Evolutionary conservation across 345 rosid genomes (phyloP).

Genomic region (Raphanus raphanistrum): DNA sequence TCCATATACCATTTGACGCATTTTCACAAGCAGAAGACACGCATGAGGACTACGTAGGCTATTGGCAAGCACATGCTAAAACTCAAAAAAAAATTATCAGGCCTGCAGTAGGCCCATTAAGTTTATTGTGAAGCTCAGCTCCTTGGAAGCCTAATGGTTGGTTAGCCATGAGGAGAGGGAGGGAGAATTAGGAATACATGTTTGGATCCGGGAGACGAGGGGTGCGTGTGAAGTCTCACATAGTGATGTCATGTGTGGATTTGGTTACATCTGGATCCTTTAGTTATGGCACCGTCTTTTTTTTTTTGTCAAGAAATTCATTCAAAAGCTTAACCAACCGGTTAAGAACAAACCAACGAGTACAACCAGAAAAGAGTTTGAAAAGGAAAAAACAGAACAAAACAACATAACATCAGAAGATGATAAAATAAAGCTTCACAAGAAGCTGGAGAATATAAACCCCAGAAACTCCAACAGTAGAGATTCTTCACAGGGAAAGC

Average conservation of each 20-base stretch:
- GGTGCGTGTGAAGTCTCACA: neutral
- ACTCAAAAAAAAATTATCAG: neutral
- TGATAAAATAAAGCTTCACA: too few relatives aligned
- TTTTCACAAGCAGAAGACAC: neutral
- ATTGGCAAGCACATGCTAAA: neutral
- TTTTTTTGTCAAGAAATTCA: too few relatives aligned
- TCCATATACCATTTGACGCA: neutral
- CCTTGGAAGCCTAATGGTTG: neutral
- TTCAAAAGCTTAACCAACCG: too few relatives aligned
- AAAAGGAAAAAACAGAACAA: too few relatives aligned
- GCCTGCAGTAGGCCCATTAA: slow-evolving; percentile 10
- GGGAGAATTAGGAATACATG: neutral
- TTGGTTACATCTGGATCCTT: neutral
- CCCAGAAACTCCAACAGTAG: too few relatives aligned
- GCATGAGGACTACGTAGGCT: neutral
- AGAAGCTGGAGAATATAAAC: too few relatives aligned
- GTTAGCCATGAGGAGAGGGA: neutral
- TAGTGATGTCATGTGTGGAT: neutral
- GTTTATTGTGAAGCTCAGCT: slow-evolving; percentile 1
- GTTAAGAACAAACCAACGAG: too few relatives aligned
- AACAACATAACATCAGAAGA: too few relatives aligned
- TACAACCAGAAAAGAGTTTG: too few relatives aligned
- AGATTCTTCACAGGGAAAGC: too few relatives aligned
- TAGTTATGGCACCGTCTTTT: neutral
- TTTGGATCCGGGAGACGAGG: neutral